phyloP scores from a whole-genome alignment of 371 early-diverging fungal genomes.

The Rhizopus stolonifer region DNA sequence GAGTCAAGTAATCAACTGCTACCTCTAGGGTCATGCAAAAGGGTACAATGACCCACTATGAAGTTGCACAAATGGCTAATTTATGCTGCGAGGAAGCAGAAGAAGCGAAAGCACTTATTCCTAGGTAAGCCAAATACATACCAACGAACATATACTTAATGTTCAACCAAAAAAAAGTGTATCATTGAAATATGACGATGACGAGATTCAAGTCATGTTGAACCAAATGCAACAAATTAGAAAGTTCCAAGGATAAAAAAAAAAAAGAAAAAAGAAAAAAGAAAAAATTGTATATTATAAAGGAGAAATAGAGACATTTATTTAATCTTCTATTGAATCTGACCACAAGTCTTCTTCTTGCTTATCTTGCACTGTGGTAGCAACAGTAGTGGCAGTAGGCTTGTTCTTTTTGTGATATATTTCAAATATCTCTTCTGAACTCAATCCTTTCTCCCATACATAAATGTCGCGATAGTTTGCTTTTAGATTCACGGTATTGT shows the following conservation, averaged over 20 bases:
- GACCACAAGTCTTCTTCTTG: too few species aligned
- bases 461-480: constrained; percentile 34
- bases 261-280: background rate
- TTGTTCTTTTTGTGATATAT: background rate
- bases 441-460: constrained; percentile 38
- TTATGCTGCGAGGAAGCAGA: constrained; percentile 86
- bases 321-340: too few species aligned
- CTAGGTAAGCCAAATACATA: constrained; percentile 60
- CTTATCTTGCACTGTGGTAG: too few species aligned
- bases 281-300: background rate
- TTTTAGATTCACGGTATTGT: constrained; percentile 31
- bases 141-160: background rate
- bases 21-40: constrained; percentile 52
- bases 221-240: constrained; percentile 76
- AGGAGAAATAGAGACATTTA: too few species aligned
- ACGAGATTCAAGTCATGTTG: constrained; percentile 67
- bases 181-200: constrained; percentile 58
- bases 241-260: constrained; percentile 65
- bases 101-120: constrained; percentile 82
- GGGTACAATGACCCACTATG: constrained; percentile 72
- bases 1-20: background rate
- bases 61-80: constrained; percentile 87
- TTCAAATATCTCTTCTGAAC: constrained; percentile 4
- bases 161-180: constrained; percentile 4
- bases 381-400: too few species aligned